Evolutionary conservation across 2,329 filamentous ascomycete genomes (phyloP), one percentile per base, ranked within the genome.

Genomic region (Penicillium crustosum): DNA sequence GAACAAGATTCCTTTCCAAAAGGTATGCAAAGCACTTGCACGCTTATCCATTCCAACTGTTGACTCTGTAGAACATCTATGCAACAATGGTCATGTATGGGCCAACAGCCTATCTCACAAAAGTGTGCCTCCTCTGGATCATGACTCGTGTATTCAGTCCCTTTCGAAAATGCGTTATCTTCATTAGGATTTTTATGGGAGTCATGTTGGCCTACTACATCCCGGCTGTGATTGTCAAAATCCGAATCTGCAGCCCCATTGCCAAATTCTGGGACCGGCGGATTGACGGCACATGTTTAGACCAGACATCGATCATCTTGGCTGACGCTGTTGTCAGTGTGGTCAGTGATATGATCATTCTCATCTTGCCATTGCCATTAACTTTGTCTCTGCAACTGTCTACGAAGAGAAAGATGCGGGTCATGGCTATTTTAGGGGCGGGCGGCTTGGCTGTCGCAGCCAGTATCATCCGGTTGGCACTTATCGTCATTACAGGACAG

Each of bases 321-420:
- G 78, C 78, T 13, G 76, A 85, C 41, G 83, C 83, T 6, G 79
- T 83, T 36, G 79, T 86, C 64, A 86, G 86, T 68, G 83, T 85
- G 27, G 68, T 81, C 49, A 85, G 82, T 29, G 84, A 87, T 67
- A 77, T 86, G 49, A 72, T 80, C 10, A 75, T 83, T 23, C 78
- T 83, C 12, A 57, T 82, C 1, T 69, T 85, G 3, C 82, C 82
- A 2, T 76, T 84, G 19, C 75, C 76, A 13, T 77, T 78, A 8
- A 75, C 81, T 2, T 70, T 77, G 63, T 66, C 68, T 13, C 63
- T 82, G 6, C 75, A 80, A 59, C 71, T 84, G 25, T 75, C 80
- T 1, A 60, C 66, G 6, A 77, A 73, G 47, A 82, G 83, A 60
- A 78, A 77, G 27, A 61, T 78, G 36, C 73, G 79, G 6, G 72